phyloP scores from a whole-genome alignment of 495 filamentous ascomycete genomes.

The Extremus antarcticus region DNA sequence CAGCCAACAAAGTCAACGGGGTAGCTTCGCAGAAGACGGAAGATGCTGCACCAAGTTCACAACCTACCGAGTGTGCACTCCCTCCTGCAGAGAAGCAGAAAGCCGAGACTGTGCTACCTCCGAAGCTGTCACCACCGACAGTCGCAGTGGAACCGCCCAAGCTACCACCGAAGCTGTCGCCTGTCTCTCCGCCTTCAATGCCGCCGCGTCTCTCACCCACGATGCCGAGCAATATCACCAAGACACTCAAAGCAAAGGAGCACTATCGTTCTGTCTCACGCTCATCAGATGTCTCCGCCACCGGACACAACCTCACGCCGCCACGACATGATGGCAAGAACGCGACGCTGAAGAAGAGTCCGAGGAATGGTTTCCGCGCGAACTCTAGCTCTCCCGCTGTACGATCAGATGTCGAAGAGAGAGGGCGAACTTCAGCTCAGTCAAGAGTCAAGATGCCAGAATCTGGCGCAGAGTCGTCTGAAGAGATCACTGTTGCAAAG shows the following conservation, averaged over 20 bases:
- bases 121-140: constrained; percentile 1
- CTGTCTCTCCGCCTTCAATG: background rate
- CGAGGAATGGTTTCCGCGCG: constrained; percentile 14
- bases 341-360: background rate
- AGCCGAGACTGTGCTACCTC: background rate
- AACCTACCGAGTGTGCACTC: background rate
- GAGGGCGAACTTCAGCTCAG: background rate
- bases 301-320: constrained; percentile 7
- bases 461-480: background rate
- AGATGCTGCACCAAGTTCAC: background rate
- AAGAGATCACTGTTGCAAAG: constrained; percentile 4
- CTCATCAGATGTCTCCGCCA: background rate
- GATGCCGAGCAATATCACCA: constrained; percentile 11
- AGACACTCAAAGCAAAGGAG: constrained; percentile 7
- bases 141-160: background rate
- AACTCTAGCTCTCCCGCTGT: constrained; percentile 15
- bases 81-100: background rate
- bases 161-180: constrained; percentile 13
- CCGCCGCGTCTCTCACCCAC: constrained; percentile 11
- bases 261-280: constrained; percentile 3
- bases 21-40: background rate
- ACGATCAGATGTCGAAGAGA: constrained; percentile 11
- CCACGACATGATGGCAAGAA: background rate
- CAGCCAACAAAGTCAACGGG: background rate
- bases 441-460: constrained; percentile 6